phyloP scores from a whole-genome alignment of 805 yeast genomes.

The Metschnikowia orientalis region DNA sequence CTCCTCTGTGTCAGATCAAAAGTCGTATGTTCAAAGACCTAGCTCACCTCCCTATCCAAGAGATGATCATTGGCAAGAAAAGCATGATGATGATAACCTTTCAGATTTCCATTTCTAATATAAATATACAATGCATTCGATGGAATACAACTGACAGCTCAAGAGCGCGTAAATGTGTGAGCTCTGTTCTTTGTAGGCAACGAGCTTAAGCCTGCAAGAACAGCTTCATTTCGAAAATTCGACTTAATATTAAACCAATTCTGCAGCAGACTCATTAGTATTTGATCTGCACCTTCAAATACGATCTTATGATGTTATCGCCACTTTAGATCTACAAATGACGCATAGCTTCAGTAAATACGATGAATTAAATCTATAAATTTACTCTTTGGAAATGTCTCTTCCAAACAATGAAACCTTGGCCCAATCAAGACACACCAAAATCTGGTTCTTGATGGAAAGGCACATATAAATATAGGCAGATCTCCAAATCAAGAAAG shows the following conservation, averaged over 20 bases:
- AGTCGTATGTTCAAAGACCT: conserved; percentile 8
- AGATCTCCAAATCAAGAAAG: conserved; percentile 91
- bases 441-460: conserved; percentile 80
- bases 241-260: no score
- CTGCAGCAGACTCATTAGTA: no score
- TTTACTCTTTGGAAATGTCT: conserved; percentile 84
- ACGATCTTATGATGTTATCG: no score
- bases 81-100: conserved; percentile 14
- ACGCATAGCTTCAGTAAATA: no score
- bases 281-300: no score
- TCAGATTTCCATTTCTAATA: conserved; percentile 18
- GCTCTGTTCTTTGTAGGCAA: no score
- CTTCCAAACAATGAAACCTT: conserved; percentile 88
- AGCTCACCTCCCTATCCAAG: conserved; percentile 17
- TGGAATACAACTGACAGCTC: no score
- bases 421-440: conserved; percentile 85
- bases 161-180: no score
- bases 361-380: no score
- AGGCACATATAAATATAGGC: conserved; percentile 92
- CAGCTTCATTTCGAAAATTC: no score
- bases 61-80: conserved; percentile 14
- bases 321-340: no score
- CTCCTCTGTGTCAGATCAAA: conserved; percentile 9
- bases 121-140: conserved; percentile 1
- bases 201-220: no score